Conservation (phyloP, 1,284 basidiomycete species). For the Cutaneotrichosporon mucoides region DNA sequence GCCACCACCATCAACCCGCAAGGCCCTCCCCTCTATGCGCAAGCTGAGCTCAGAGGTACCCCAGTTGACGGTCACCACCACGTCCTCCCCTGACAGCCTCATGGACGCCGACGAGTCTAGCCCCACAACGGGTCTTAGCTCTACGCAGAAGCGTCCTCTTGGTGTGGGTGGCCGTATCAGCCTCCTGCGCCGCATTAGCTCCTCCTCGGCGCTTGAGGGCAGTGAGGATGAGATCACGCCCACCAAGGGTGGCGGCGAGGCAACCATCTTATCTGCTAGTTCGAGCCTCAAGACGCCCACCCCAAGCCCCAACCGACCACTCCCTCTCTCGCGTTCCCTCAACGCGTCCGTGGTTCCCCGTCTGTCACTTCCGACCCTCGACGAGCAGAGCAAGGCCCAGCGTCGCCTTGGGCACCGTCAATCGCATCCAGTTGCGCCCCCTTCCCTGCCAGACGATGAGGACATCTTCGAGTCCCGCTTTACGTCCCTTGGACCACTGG, state of each 20-base stretch:
- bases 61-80: constrained; percentile 33
- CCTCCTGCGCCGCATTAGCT: constrained; percentile 35
- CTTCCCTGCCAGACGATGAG: constrained; percentile 25
- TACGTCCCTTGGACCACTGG: constrained; percentile 73
- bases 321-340: constrained; percentile 1
- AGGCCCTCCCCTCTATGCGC: constrained; percentile 18
- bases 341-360: constrained; percentile 30
- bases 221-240: constrained; percentile 49
- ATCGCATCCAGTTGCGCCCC: constrained; percentile 38
- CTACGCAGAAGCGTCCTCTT: constrained; percentile 1
- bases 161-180: constrained; percentile 23
- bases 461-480: constrained; percentile 56
- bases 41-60: constrained; percentile 18
- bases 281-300: constrained; percentile 24
- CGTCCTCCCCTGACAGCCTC: constrained; percentile 41
- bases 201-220: constrained; percentile 28
- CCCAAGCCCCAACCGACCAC: constrained; percentile 20
- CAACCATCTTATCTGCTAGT: constrained; percentile 11
- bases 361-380: constrained; percentile 44
- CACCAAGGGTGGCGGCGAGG: constrained; percentile 36
- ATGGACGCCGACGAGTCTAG: constrained; percentile 37
- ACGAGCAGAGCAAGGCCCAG: constrained; percentile 22
- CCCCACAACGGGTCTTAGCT: constrained; percentile 37
- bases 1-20: constrained; percentile 18
- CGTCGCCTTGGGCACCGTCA: constrained; percentile 45